Evolutionary conservation across 805 yeast genomes (phyloP).

Genomic region (Metschnikowia gruessii): DNA sequence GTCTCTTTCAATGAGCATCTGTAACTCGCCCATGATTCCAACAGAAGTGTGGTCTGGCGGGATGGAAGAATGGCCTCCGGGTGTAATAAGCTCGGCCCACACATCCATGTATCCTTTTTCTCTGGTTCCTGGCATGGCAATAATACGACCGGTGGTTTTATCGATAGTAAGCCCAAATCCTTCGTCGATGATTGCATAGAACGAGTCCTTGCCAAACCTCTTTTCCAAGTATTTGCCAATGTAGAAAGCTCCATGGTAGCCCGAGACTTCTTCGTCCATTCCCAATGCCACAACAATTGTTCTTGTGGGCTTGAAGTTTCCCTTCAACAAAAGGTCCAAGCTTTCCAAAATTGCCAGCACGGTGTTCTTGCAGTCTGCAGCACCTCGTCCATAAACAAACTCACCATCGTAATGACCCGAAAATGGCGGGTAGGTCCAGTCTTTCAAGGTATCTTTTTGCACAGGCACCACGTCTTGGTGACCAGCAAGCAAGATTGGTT

Average conservation of each 20-base stretch:
- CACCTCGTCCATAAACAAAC: constrained; percentile 21
- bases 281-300: constrained; percentile 21
- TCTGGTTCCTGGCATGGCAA: constrained; percentile 49
- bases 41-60: constrained; percentile 32
- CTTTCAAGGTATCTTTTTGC: constrained; percentile 34
- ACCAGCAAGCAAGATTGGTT: constrained; percentile 39
- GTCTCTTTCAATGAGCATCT: constrained; percentile 20
- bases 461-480: constrained; percentile 45
- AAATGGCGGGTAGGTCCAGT: constrained; percentile 40
- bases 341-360: constrained; percentile 20
- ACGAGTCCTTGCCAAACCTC: constrained; percentile 16
- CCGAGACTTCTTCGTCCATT: constrained; percentile 22
- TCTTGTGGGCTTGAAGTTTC: constrained; percentile 14
- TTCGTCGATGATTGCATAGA: constrained; percentile 21
- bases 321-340: constrained; percentile 15
- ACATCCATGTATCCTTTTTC: constrained; percentile 51
- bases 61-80: constrained; percentile 31
- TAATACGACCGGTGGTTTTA: constrained; percentile 46
- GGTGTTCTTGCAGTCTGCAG: constrained; percentile 21
- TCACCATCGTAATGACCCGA: constrained; percentile 34
- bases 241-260: constrained; percentile 15
- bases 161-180: constrained; percentile 31
- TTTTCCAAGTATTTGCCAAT: constrained; percentile 18
- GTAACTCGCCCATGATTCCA: constrained; percentile 27
- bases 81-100: constrained; percentile 31